These are phyloP conservation scores for Debaryomyces sp. DNA, from an alignment of 1,139 yeast species.

Conservation along the genomic window DNA sequence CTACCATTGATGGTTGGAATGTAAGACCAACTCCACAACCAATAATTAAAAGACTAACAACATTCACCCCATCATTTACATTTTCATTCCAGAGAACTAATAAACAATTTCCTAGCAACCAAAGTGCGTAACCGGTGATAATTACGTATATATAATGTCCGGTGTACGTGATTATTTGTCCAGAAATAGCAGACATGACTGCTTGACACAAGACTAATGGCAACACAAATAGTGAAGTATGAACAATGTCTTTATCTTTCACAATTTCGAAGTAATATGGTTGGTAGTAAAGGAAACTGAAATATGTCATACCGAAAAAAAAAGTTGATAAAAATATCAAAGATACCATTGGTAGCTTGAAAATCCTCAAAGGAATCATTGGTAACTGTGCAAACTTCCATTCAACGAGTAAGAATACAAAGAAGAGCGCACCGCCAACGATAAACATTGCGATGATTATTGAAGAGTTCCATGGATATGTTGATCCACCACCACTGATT, in stretches of 20 bases:
- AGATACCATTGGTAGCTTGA: conserved; percentile 41
- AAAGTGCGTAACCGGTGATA: conserved; percentile 42
- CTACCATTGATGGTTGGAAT: conserved; percentile 49
- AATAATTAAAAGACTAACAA: conserved; percentile 39
- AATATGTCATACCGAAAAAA: conserved; percentile 53
- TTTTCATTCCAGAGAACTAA: conserved; percentile 35
- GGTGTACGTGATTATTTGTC: conserved; percentile 42
- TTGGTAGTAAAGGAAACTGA: conserved; percentile 44
- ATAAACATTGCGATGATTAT: conserved; percentile 49
- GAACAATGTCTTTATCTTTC: conserved; percentile 39
- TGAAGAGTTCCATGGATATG: conserved; percentile 54
- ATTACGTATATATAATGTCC: conserved; percentile 49
- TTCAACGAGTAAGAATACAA: conserved; percentile 49
- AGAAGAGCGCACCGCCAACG: conserved; percentile 46
- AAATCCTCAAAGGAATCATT: conserved; percentile 56
- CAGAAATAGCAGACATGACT: conserved; percentile 41
- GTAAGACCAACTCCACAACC: conserved; percentile 48
- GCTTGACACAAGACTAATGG: conserved; percentile 50
- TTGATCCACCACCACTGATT: conserved; percentile 58
- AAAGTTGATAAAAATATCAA: conserved; percentile 46
- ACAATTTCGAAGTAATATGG: conserved; percentile 57
- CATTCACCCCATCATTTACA: conserved; percentile 34
- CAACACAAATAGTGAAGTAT: conserved; percentile 42
- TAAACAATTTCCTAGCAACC: conserved; percentile 46
- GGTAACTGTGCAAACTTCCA: conserved; percentile 54